phyloP scores from a whole-genome alignment of 495 filamentous ascomycete species.

The Darksidea phi region DNA sequence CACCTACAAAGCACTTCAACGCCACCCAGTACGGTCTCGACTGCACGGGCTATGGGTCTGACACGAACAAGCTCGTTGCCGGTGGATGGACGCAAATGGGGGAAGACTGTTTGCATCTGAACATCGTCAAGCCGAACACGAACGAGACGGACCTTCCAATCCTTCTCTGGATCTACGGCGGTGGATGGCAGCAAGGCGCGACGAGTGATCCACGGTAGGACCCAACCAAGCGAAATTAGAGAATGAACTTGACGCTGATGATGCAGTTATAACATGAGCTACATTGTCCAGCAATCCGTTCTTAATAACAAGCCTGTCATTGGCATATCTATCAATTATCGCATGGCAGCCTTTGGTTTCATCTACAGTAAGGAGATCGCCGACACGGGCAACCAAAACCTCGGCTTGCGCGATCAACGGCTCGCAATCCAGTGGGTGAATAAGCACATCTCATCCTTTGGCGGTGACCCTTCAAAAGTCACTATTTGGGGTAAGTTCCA shows the following conservation, averaged over 20 bases:
- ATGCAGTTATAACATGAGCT: neutral
- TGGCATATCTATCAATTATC: neutral
- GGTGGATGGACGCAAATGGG: neutral
- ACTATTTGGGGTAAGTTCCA: neutral
- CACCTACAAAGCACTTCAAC: neutral
- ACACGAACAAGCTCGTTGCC: neutral
- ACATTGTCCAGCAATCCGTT: neutral
- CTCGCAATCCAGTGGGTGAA: neutral
- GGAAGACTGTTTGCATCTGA: neutral
- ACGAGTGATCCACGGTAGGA: slow-evolving; percentile 56
- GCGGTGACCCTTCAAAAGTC: neutral
- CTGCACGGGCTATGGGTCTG: slow-evolving; percentile 1
- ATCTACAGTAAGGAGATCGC: neutral
- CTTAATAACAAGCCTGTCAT: neutral
- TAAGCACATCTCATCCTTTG: neutral
- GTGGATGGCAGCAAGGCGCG: slow-evolving; percentile 40
- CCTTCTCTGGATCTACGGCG: neutral
- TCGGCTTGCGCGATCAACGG: neutral
- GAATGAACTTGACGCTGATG: neutral
- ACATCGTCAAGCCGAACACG: neutral
- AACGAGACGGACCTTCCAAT: neutral
- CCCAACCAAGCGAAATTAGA: slow-evolving; percentile 46
- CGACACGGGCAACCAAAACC: neutral
- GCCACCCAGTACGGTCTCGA: slow-evolving; percentile 3
- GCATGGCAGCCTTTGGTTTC: neutral